Evolutionary conservation across 2,329 filamentous ascomycete genomes (phyloP).

Genomic region (Colletotrichum orchidophilum): DNA sequence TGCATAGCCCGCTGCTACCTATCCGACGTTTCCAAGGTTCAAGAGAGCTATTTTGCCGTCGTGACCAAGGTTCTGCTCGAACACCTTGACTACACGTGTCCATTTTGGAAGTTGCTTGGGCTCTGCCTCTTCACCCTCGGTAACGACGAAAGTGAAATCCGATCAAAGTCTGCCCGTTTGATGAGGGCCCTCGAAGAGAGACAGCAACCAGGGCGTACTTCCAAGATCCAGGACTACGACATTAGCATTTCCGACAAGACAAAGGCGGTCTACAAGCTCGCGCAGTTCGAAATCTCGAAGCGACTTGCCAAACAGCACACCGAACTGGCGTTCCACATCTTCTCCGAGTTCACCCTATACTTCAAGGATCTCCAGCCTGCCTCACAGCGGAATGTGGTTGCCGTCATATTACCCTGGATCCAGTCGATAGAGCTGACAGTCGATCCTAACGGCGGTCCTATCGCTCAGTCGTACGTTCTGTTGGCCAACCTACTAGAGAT

Average conservation of each 20-base stretch:
- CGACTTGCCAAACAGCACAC: slow-evolving; percentile 87
- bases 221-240: slow-evolving; percentile 95
- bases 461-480: slow-evolving; percentile 91
- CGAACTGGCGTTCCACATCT: slow-evolving; percentile 90
- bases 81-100: slow-evolving; percentile 81
- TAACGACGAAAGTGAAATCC: slow-evolving; percentile 87
- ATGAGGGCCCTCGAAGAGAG: slow-evolving; percentile 84
- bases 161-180: slow-evolving; percentile 86
- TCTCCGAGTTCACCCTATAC: slow-evolving; percentile 93
- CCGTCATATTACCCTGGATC: slow-evolving; percentile 94
- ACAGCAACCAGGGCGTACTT: slow-evolving; percentile 76
- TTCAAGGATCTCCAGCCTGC: slow-evolving; percentile 88
- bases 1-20: slow-evolving; percentile 93
- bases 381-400: slow-evolving; percentile 92
- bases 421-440: slow-evolving; percentile 92
- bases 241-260: slow-evolving; percentile 99
- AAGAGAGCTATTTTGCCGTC: slow-evolving; percentile 96
- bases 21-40: slow-evolving; percentile 80
- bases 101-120: slow-evolving; percentile 91
- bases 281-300: slow-evolving; percentile 96
- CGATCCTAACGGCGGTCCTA: slow-evolving; percentile 90
- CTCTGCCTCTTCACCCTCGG: slow-evolving; percentile 92
- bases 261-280: slow-evolving; percentile 95
- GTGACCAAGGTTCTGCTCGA: slow-evolving; percentile 88
- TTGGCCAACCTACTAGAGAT: slow-evolving; percentile 96